Evolutionary conservation across 164 flowering plant species (phyloP).

Genomic region (Sextonia rubra): DNA sequence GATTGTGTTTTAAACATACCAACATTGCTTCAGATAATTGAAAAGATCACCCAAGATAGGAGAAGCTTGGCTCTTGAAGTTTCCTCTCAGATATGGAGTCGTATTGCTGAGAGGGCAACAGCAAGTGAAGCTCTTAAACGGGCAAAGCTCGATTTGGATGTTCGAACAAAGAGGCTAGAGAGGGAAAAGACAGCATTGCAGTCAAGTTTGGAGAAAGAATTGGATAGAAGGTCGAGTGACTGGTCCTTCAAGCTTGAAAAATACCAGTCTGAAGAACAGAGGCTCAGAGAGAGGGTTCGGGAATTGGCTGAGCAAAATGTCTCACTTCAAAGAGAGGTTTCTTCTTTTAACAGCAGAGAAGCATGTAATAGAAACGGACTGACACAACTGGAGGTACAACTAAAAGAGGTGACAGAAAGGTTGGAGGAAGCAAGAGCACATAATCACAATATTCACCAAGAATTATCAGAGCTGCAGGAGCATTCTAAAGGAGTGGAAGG

Average conservation of each 20-base stretch:
- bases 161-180: slow-evolving; percentile 48
- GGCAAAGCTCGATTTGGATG: slow-evolving; percentile 42
- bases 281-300: slow-evolving; percentile 86
- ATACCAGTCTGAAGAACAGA: slow-evolving; percentile 77
- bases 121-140: slow-evolving; percentile 46
- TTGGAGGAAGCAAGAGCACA: slow-evolving; percentile 39
- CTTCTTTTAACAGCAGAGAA: slow-evolving; percentile 56
- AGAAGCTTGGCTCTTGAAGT: slow-evolving; percentile 66
- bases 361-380: slow-evolving; percentile 37
- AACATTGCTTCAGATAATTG: slow-evolving; percentile 42
- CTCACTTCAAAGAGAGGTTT: slow-evolving; percentile 80
- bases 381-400: slow-evolving; percentile 39
- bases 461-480: slow-evolving; percentile 43
- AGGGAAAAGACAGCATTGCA: slow-evolving; percentile 78
- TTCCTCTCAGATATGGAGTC: slow-evolving; percentile 44
- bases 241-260: slow-evolving; percentile 84
- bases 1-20: slow-evolving; percentile 34
- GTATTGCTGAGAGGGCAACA: slow-evolving; percentile 51
- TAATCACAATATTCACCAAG: slow-evolving; percentile 38
- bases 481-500: slow-evolving; percentile 39
- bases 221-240: slow-evolving; percentile 85
- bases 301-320: slow-evolving; percentile 99
- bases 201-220: slow-evolving; percentile 62
- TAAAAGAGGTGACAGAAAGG: slow-evolving; percentile 39
- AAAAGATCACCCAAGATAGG: slow-evolving; percentile 48